A percentile compares a stretch with the other conserved stretches of the same genome.
These are phyloP conservation scores for Tetrapisispora fleetii DNA, from an alignment of 805 yeast species.

Conservation along the genomic window DNA sequence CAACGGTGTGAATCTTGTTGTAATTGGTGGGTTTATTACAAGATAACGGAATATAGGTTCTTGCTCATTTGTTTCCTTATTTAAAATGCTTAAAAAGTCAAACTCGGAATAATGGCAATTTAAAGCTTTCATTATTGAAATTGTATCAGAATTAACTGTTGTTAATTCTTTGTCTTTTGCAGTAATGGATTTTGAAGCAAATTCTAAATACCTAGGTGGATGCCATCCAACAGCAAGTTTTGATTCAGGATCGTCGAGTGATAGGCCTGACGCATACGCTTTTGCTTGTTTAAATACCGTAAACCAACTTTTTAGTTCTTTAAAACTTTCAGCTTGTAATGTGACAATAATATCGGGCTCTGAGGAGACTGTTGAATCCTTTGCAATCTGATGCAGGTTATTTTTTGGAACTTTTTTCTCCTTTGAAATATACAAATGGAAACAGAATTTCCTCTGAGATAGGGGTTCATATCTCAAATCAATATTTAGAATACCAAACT, in stretches of 20 bases:
- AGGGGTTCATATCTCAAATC: constrained; percentile 48
- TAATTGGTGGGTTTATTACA: constrained; percentile 50
- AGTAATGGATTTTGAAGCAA: constrained; percentile 53
- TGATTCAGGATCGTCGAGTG: constrained; percentile 25
- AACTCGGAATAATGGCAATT: constrained; percentile 13
- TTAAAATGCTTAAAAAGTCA: constrained; percentile 13
- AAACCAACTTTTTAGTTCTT: constrained; percentile 64
- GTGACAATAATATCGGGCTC: constrained; percentile 30
- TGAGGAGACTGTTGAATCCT: background rate
- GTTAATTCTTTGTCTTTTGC: constrained; percentile 33
- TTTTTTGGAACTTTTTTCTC: background rate
- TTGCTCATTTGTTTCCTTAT: constrained; percentile 6
- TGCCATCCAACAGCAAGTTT: constrained; percentile 47
- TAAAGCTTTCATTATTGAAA: constrained; percentile 24
- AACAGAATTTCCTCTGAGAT: constrained; percentile 72
- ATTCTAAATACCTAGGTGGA: constrained; percentile 57
- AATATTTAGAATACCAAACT: constrained; percentile 69
- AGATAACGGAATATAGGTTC: constrained; percentile 19
- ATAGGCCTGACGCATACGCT: constrained; percentile 34
- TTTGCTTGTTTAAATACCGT: constrained; percentile 54
- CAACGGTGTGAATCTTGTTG: constrained; percentile 56
- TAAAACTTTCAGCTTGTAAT: constrained; percentile 66
- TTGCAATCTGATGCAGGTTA: background rate
- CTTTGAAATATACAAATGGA: constrained; percentile 42
- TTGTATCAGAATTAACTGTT: constrained; percentile 7